These are phyloP conservation scores for Arachis hypogaea DNA, from an alignment of 306 rosid species.

Conservation along the genomic window DNA sequence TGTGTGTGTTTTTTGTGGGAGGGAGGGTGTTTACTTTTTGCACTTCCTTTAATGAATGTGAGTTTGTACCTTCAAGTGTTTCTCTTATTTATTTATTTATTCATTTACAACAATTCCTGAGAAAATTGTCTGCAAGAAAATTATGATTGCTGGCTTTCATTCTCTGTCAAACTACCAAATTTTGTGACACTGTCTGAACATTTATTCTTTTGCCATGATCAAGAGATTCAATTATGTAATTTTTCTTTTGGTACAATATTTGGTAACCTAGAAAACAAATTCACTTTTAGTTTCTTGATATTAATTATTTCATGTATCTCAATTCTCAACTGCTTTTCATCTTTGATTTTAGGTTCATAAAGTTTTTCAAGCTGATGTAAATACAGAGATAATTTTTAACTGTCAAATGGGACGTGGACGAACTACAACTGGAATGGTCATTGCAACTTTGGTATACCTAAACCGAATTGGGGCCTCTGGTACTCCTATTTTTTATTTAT, in stretches of 20 bases:
- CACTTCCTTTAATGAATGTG: background rate
- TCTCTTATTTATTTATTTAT: background rate
- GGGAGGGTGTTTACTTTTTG: background rate
- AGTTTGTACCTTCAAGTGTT: background rate
- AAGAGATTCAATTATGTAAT: constrained; percentile 23
- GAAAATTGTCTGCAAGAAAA: constrained; percentile 32
- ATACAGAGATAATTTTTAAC: constrained; percentile 79
- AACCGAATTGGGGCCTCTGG: constrained; percentile 86
- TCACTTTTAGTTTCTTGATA: constrained; percentile 7
- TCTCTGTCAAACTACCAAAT: constrained; percentile 4
- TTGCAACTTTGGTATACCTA: constrained; percentile 84
- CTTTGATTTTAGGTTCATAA: constrained; percentile 70
- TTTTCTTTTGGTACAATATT: constrained; percentile 24
- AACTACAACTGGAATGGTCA: constrained; percentile 95
- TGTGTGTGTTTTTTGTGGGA: too few relatives aligned
- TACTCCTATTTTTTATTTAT: constrained; percentile 37
- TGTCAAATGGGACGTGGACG: constrained; percentile 99
- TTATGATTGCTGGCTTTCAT: constrained; percentile 17
- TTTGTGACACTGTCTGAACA: constrained; percentile 20
- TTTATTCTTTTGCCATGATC: constrained; percentile 24
- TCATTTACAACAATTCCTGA: background rate
- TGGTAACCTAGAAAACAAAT: constrained; percentile 9
- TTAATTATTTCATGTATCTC: constrained; percentile 35
- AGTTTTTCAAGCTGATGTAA: constrained; percentile 77
- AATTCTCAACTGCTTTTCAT: constrained; percentile 40